Conservation (phyloP, 495 filamentous ascomycete genomes). For the Tuber brumale region DNA sequence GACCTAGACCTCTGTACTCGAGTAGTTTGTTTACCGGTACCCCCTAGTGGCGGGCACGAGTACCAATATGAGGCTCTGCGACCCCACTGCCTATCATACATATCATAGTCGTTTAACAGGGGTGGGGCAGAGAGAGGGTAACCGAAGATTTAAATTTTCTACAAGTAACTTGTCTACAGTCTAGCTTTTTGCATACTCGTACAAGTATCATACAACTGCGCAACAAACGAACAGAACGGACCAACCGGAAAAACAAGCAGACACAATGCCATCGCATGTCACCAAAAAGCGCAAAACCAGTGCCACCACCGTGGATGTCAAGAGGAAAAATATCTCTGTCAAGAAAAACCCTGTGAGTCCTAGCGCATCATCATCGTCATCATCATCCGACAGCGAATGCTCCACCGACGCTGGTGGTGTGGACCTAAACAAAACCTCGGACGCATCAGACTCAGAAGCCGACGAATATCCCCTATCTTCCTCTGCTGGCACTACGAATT, state of each 20-base stretch:
- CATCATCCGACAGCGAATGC: not conserved
- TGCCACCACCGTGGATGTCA: not conserved
- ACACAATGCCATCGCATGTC: not conserved
- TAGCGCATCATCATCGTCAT: not conserved
- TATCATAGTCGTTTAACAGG: not conserved
- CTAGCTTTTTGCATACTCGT: not conserved
- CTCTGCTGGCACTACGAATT: not conserved
- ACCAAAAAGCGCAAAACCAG: constrained; percentile 1
- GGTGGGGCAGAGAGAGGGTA: not conserved
- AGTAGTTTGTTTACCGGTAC: not conserved
- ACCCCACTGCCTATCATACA: not conserved
- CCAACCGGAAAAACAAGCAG: not conserved
- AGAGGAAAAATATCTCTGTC: not conserved
- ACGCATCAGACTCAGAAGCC: constrained; percentile 39
- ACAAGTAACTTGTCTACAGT: no score
- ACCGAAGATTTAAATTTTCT: not conserved
- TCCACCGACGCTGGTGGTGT: not conserved
- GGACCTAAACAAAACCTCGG: not conserved
- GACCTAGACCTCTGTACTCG: no score
- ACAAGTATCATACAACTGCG: not conserved
- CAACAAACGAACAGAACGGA: not conserved
- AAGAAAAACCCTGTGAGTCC: not conserved
- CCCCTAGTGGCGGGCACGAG: not conserved
- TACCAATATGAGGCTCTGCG: not conserved
- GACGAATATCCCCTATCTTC: not conserved